Conservation (phyloP, 306 rosid species). For the Pyrus pyrifolia region DNA sequence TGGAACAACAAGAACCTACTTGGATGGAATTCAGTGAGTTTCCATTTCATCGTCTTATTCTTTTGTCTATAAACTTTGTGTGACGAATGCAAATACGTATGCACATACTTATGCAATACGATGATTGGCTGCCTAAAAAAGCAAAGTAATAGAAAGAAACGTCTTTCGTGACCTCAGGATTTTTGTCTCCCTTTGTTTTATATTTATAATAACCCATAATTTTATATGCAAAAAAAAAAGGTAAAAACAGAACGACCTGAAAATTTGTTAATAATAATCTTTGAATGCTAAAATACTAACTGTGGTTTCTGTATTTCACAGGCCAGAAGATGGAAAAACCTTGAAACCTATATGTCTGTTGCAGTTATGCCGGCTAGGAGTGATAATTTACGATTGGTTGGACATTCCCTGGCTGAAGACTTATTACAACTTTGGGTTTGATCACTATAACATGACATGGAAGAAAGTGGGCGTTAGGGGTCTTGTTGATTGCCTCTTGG, state of each 20-base stretch:
- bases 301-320: slow-evolving; percentile 28
- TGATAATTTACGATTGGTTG: slow-evolving; percentile 83
- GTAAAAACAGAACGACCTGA: background rate
- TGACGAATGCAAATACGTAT: background rate
- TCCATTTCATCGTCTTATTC: background rate
- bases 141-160: slow-evolving; percentile 1
- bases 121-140: background rate
- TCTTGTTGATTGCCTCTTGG: slow-evolving; percentile 66
- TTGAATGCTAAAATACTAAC: slow-evolving; percentile 17
- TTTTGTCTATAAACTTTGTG: background rate
- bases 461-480: slow-evolving; percentile 73
- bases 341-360: slow-evolving; percentile 74
- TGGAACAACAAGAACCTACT: slow-evolving; percentile 92
- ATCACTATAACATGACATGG: slow-evolving; percentile 87
- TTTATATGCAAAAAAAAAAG: background rate
- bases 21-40: slow-evolving; percentile 97
- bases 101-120: background rate
- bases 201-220: background rate
- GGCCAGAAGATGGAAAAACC: slow-evolving; percentile 84
- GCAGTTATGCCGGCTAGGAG: slow-evolving; percentile 82
- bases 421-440: slow-evolving; percentile 91
- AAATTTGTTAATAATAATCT: background rate
- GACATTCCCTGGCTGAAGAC: slow-evolving; percentile 77
- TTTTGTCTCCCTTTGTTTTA: background rate
- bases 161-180: background rate